Base-by-base conservation (phyloP, 176 grass and related monocot species). In the Carex pumila region DNA sequence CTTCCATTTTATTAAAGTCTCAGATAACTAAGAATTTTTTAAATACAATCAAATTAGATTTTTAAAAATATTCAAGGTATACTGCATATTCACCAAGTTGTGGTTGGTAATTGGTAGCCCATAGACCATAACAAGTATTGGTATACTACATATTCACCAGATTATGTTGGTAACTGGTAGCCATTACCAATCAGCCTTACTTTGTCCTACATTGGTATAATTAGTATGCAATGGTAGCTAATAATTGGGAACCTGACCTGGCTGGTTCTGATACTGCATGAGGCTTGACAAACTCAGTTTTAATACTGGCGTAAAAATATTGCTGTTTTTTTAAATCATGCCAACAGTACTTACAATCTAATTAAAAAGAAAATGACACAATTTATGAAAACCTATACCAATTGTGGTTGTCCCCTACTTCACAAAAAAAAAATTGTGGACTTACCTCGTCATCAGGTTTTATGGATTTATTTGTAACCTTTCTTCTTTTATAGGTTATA, bases 401-500 rank as follows among this genome's bases (percentile, higher is more conserved):
- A 17, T 78, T 57, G 2, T 57, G 52, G 18, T 57, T 78, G 15
- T 59, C n/a, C 57, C 57, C 18, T 12, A 50, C 47, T 49, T 11
- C 9, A 45, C 45, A 45, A 50, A 43, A 1, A 41, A 73, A 43
- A 73, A 73, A 73, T n/a, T 43, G 12, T 73, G 69, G 69, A 43
- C 12, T 83, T 54, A 68, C 80, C 80, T 83, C 81, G 49, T 15
- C 41, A 30, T 15, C 41, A 69, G 18, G 22, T 66, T 69, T 66
- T 7, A 45, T 47, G 61, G 22, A 66, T 65, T 83, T 53, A 53
- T 47, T 12, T 25, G 41, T 68, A 31, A 52, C 49, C 45, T 12
- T 83, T 34, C 81, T 83, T 66, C 81, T 83, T 30, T 83, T 83
- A 31, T 83, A 66, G 58, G 81, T 83, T 47, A 68, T 47, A 64